Base-by-base conservation (phyloP, 805 yeast genomes). In the Suhomyces faveliae region DNA sequence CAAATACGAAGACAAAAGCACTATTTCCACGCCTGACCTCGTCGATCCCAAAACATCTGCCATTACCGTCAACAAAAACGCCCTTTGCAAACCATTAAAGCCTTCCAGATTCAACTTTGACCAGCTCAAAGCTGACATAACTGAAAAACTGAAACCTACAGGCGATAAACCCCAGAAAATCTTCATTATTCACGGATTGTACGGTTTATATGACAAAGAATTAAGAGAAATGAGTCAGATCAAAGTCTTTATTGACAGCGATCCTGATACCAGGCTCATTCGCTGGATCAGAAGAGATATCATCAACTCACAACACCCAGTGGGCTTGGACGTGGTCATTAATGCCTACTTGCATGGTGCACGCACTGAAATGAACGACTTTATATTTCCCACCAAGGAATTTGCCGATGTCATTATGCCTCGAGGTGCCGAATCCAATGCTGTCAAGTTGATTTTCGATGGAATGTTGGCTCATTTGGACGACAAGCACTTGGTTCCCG, bases 261-360 rank as follows among this genome's bases (percentile, higher is more conserved):
- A 91, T 64, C 82, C 92, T 1, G 98, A 91, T 63, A 81, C 86
- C 4, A 69, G 97, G 46, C 69, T 91, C 35, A 83, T 89, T n/a
- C 78, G 96, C 53, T 81, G 94, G 86, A 84, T 88, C 41, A 69
- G 73, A 46, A 58, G 76, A 40, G 77, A 73, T 49, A 74, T 71
- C 4, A 44, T 64, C 12, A 49, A 43, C 13, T 43, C 53, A 1
- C 27, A 45, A 7, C 35, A 41, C 5, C 27, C 46, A 5, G 45
- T 48, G 7, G 43, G 52, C n/a, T 55, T 73, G 37, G 76, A 77
- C 48, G 43, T 56, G 2, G 68, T 79, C 40, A 59, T 79, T 20
- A 66, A 65, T 46, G 47, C 64, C 29, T 88, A 87, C 62, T 62
- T 87, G 35, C 74, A 71, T 40, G 65, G 69, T 4, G 79, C 87